Conservation (phyloP, 805 yeast species). For the Wickerhamiella galacta region DNA sequence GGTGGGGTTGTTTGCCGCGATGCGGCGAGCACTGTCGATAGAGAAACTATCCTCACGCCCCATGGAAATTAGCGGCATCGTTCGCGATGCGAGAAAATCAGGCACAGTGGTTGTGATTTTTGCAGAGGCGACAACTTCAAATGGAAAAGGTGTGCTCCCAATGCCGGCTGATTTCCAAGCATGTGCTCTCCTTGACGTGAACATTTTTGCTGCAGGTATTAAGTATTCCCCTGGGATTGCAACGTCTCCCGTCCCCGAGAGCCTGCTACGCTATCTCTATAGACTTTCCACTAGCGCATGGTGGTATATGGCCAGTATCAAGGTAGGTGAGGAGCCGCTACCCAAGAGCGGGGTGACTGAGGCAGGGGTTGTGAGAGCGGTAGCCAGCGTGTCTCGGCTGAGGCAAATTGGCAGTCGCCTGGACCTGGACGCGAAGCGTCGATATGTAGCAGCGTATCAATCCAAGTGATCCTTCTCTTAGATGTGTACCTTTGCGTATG, state of each 20-base stretch:
- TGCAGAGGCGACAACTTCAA: constrained; percentile 74
- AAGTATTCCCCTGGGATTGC: constrained; percentile 21
- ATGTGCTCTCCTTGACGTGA: constrained; percentile 6
- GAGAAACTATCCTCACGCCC: constrained; percentile 2
- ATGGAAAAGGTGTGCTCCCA: constrained; percentile 60
- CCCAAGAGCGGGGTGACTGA: constrained; percentile 6
- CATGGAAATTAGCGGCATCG: constrained; percentile 8
- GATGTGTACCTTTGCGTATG: too few relatives aligned
- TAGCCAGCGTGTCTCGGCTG: constrained; percentile 29
- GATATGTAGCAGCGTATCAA: constrained; percentile 26
- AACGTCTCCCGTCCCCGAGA: constrained; percentile 22
- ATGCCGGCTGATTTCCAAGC: constrained; percentile 24
- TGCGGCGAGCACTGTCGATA: constrained; percentile 12
- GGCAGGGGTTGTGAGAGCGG: constrained; percentile 13
- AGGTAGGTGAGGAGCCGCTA: constrained; percentile 18
- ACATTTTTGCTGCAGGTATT: constrained; percentile 18
- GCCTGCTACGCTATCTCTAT: constrained; percentile 17
- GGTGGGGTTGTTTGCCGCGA: constrained; percentile 8
- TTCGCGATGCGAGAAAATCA: constrained; percentile 16
- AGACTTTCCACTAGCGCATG: constrained; percentile 12
- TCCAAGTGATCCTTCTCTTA: constrained; percentile 6
- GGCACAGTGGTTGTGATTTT: constrained; percentile 39
- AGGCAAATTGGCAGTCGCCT: constrained; percentile 33
- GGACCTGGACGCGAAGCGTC: constrained; percentile 27
- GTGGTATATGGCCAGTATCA: constrained; percentile 16